Base-by-base conservation (phyloP, 352 stramenopile species). In the Phytopythium boreale region DNA sequence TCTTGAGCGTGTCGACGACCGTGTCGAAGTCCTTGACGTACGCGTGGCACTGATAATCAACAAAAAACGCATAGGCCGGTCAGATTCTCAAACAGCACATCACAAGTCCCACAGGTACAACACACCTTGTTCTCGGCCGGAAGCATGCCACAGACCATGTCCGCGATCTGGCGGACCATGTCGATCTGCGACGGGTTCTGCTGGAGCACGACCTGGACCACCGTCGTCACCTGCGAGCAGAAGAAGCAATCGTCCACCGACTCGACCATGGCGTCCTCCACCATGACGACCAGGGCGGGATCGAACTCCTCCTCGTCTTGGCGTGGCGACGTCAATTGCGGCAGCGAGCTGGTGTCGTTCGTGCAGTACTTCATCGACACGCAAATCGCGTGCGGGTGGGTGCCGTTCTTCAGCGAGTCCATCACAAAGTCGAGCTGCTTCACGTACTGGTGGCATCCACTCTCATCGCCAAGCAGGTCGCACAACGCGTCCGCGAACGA, bases 1-100 rank as follows among this genome's bases (percentile, higher is more conserved):
- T 90, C 62, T 84, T 76, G 8, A 92, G 72, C 51, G 70, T 79
- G 55, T 90, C 76, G 8, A 92, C 72, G 55, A 90, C 75, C 46
- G 74, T 59, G 37, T 89, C 82, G 39, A 90, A 74, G 29, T 90
- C 67, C 43, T 76, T 73, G 29, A 92, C 72, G 24, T 86, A 84
- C 9, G 63, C 64, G 61, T 89, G 84, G 34, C 84, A 92, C 84
- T 91, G 34, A 47, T 22, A 57, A 22, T 8, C 29, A 34, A 34
- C 29, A 34, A 39, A 36, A 68, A 66, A 31, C 22, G 60, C 50
- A 64, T 6, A 15, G 19, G 43, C 63, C 12, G 62, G 46, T 68
- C 7, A 71, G 61, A n/a, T 44, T 39, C 46, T 49, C 14, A 8
- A 59, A 44, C n/a, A 68, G 14, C 58, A 49, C 19, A 8, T 61